Conservation (phyloP, 768 basidiomycete species). For the Favolaschia claudopus region DNA sequence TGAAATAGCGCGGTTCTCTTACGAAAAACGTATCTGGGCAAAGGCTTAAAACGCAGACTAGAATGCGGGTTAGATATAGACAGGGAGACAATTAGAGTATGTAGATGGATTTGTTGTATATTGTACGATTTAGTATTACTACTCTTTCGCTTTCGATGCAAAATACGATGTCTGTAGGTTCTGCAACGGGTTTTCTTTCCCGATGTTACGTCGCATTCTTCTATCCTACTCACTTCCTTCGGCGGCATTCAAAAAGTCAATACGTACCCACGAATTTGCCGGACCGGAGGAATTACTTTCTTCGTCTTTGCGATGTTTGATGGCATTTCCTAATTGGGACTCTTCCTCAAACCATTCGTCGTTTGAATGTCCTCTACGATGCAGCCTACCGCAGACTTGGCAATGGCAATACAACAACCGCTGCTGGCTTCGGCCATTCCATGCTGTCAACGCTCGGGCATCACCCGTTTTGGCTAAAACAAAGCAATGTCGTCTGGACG, state of each 20-base stretch:
- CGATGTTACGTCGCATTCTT: too few relatives aligned
- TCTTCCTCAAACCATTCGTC: not conserved
- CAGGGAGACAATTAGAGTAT: not conserved
- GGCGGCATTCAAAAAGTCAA: too few relatives aligned
- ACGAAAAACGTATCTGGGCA: conserved; percentile 27
- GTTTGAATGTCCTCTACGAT: not conserved
- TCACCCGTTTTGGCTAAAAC: conserved; percentile 5
- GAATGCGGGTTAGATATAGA: not conserved
- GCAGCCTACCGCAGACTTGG: not conserved
- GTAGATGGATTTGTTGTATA: not conserved
- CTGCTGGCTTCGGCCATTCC: not conserved
- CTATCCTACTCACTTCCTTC: too few relatives aligned
- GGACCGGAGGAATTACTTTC: too few relatives aligned
- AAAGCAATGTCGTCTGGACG: too few relatives aligned
- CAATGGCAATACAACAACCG: too few relatives aligned
- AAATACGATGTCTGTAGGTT: too few relatives aligned
- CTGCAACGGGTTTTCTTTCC: too few relatives aligned
- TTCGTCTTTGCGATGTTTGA: too few relatives aligned
- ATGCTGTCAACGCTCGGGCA: not conserved
- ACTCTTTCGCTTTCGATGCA: too few relatives aligned
- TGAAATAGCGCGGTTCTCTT: conserved; percentile 22
- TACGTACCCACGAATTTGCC: too few relatives aligned
- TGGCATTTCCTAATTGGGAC: too few relatives aligned
- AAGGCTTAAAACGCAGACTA: conserved; percentile 13
- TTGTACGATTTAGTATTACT: not conserved